Evolutionary conservation across 2,329 filamentous ascomycete species (phyloP), one percentile per base, ranked within the genome.

Genomic region (Teratosphaeria epicoccoides): DNA sequence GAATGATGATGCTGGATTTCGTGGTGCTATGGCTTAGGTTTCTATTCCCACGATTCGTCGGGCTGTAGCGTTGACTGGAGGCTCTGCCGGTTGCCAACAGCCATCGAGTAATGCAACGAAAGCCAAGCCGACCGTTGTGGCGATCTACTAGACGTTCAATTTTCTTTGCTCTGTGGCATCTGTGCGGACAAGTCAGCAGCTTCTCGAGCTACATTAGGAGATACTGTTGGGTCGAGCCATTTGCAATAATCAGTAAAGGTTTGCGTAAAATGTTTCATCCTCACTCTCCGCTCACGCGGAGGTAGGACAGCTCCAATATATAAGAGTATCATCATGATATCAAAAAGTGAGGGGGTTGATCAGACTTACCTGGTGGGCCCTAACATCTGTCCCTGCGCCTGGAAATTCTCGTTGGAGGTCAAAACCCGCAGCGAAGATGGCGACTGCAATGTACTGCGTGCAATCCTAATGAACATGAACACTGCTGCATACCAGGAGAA

Each of bases 281-380:
- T 60, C 61, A 63, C 23, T 51, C 25, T 37, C 46, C 50, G 33
- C 22, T 51, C 43, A 20, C 26, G 33, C 46, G 33, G 29, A 43
- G 24, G 33, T 62, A 60, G 58, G 61, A 64, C 61, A 64, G 61
- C 61, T 64, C 61, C 61, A 64, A 64, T 64, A 64, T 56, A 51
- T 55, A 23, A 7, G 6, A 28, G 17, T 24, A 44, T 49, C 47
- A 52, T 58, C 54, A 55, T 57, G 24, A 24, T 51, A 22, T 46
- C 24, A 48, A 47, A 26, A 6, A 20, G 45, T 24, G 29, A 17
- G 23, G 20, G 37, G 17, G 23, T n/a, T n/a, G 28, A 45, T 12
- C 28, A 43, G 49, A 28, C 52, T 43, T 37, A 43, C 44, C 33
- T 51, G 10, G 9, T 44, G 6, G n/a, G 29, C 12, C 12, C 20